These are phyloP conservation scores for Plasmodium blacklocki DNA, from an alignment of 169 alveolate genomes.

Conservation along the genomic window DNA sequence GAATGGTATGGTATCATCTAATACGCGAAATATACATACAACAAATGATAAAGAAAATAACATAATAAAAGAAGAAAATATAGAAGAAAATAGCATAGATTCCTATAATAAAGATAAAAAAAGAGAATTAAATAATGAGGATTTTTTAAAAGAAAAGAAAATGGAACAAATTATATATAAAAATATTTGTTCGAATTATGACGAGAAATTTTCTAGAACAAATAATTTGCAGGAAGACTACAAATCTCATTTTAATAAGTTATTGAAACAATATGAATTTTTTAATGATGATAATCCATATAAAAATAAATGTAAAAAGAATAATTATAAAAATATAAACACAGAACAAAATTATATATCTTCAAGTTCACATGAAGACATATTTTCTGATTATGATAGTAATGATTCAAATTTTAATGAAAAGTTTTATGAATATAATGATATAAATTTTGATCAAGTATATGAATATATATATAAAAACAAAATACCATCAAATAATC, in stretches of 20 bases:
- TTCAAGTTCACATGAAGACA: conserved; percentile 31
- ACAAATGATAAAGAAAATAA: neutral
- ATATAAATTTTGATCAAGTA: conserved; percentile 66
- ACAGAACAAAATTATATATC: neutral
- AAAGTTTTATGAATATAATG: conserved; percentile 70
- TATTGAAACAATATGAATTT: conserved; percentile 58
- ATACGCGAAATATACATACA: no score
- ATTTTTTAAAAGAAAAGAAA: conserved; percentile 27
- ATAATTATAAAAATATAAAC: conserved; percentile 11
- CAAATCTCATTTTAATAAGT: conserved; percentile 38
- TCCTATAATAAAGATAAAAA: neutral
- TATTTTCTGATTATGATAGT: conserved; percentile 60
- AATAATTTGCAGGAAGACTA: conserved; percentile 73
- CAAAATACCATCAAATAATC: conserved; percentile 3
- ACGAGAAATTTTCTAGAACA: conserved; percentile 50
- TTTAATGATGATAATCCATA: conserved; percentile 72
- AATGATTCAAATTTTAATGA: conserved; percentile 67
- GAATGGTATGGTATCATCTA: no score
- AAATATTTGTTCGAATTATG: conserved; percentile 42
- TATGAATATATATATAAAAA: conserved; percentile 68
- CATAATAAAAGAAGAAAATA: neutral
- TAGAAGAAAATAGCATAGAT: neutral
- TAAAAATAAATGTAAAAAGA: conserved; percentile 29
- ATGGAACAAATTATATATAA: conserved; percentile 42
- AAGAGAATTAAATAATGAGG: conserved; percentile 10